Conservation (phyloP, 495 filamentous ascomycete genomes). For the Penicillium goetzii region DNA sequence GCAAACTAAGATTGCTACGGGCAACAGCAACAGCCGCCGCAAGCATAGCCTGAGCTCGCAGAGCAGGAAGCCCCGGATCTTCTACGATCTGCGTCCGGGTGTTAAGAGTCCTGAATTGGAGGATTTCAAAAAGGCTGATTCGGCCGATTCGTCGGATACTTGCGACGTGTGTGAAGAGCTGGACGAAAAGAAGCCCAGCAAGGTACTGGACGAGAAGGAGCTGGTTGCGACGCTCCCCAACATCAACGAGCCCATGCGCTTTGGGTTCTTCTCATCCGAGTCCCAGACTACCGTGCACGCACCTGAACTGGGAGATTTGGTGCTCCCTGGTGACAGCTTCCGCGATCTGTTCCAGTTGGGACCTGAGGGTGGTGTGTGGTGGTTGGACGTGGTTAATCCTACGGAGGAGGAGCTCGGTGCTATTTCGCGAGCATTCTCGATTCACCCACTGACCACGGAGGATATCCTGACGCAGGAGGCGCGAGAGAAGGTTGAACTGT, state of each 20-base stretch:
- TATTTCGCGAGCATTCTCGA: conserved; percentile 88
- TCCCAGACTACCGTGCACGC: conserved; percentile 90
- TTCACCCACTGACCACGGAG: conserved; percentile 91
- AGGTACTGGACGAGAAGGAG: conserved; percentile 39
- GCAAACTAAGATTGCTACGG: conserved; percentile 38
- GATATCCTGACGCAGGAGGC: conserved; percentile 94
- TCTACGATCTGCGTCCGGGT: conserved; percentile 63
- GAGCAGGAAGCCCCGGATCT: conserved; percentile 55
- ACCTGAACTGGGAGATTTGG: conserved; percentile 80
- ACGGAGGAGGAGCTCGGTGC: conserved; percentile 85
- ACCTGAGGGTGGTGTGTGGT: conserved; percentile 81
- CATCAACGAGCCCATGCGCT: conserved; percentile 68
- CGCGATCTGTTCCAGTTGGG: conserved; percentile 84
- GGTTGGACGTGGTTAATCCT: conserved; percentile 91
- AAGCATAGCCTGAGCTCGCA: conserved; percentile 59
- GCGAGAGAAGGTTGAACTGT: conserved; percentile 97
- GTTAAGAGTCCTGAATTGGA: conserved; percentile 33
- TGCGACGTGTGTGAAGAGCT: conserved; percentile 9
- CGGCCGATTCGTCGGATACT: conserved; percentile 24
- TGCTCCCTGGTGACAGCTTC: conserved; percentile 86
- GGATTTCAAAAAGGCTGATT: conserved; percentile 39
- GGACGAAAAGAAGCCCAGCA: conserved; percentile 30
- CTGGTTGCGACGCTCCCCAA: conserved; percentile 41
- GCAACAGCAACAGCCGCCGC: conserved; percentile 34
- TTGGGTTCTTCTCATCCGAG: conserved; percentile 95